These are phyloP conservation scores for Helminthosporium solani DNA, from an alignment of 2,329 filamentous ascomycete species.

Conservation along the genomic window DNA sequence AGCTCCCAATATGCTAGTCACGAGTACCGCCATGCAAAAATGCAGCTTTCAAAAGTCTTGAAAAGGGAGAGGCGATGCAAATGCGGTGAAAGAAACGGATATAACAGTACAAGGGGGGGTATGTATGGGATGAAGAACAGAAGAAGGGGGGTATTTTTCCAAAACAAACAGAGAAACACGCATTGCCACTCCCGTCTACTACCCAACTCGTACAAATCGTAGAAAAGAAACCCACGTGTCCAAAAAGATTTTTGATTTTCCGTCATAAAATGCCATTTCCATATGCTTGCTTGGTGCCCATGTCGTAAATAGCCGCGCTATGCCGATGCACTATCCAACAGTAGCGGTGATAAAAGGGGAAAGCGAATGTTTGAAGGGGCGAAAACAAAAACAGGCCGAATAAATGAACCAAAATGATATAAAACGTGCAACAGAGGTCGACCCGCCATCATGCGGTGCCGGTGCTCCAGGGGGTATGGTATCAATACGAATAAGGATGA, in stretches of 20 bases:
- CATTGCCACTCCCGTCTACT: background rate
- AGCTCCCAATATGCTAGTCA: background rate
- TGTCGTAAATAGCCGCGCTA: background rate
- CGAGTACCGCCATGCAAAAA: background rate
- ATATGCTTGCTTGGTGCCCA: background rate
- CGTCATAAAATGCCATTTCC: background rate
- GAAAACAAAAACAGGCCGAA: slow-evolving; percentile 4
- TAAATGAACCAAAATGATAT: slow-evolving; percentile 5
- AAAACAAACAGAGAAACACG: background rate
- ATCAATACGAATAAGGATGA: background rate
- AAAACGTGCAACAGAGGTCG: background rate
- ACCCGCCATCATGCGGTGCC: slow-evolving; percentile 1
- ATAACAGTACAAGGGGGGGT: background rate
- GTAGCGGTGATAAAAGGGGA: slow-evolving; percentile 11
- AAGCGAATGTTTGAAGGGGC: slow-evolving; percentile 8
- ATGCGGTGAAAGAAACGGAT: background rate
- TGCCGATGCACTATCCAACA: slow-evolving; percentile 35
- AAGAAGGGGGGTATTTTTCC: background rate
- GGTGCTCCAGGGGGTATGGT: background rate
- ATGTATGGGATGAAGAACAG: background rate
- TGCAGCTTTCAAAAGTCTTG: background rate
- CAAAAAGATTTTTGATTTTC: background rate
- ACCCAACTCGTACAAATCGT: background rate
- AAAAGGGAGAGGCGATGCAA: background rate
- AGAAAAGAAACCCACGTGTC: background rate